phyloP scores from a whole-genome alignment of 768 basidiomycete genomes.

The Mycena crocata region DNA sequence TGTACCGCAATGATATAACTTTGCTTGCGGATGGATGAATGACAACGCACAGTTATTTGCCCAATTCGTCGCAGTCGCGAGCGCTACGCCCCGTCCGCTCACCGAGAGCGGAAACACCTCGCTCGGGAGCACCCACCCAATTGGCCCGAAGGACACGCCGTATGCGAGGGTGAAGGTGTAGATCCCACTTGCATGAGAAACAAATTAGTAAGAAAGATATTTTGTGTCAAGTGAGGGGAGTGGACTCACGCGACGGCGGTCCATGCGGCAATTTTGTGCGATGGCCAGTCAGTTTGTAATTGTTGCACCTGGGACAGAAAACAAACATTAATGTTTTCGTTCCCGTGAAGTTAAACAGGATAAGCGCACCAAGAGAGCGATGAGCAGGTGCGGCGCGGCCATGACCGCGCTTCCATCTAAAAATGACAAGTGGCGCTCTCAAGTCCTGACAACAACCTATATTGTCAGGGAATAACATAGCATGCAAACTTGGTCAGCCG shows the following conservation, averaged over 20 bases:
- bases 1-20: too few species aligned
- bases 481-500: too few species aligned
- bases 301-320: conserved; percentile 52
- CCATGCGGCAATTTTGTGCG: conserved; percentile 72
- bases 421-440: too few species aligned
- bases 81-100: conserved; percentile 83
- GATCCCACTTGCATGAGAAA: conserved; percentile 58
- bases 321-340: not conserved
- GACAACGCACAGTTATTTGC: conserved; percentile 81
- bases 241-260: conserved; percentile 69
- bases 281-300: conserved; percentile 68
- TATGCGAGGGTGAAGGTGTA: conserved; percentile 84
- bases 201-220: not conserved
- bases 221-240: too few species aligned
- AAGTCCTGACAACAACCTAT: too few species aligned
- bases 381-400: conserved; percentile 71
- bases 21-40: too few species aligned
- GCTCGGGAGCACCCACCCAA: conserved; percentile 86
- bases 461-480: too few species aligned
- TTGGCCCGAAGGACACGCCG: conserved; percentile 81
- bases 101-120: conserved; percentile 87
- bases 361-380: conserved; percentile 68
- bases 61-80: conserved; percentile 90
- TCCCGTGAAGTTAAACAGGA: not conserved
- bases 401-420: conserved; percentile 74